phyloP scores from a whole-genome alignment of 1,284 basidiomycete species.

The Fomitopsis betulina region DNA sequence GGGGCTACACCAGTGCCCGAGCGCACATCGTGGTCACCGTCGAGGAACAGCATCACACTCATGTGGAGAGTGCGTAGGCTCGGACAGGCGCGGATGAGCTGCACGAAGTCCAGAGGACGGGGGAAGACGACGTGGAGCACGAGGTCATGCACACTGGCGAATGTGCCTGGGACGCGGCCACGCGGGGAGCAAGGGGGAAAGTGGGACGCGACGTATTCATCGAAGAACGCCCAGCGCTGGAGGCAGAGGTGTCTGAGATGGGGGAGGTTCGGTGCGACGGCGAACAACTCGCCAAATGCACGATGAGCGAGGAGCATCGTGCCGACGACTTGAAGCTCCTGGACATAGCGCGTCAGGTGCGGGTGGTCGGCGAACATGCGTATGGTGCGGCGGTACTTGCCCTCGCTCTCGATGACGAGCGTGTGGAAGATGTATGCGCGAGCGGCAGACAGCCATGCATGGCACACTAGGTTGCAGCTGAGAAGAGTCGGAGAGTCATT shows the following conservation, averaged over 20 bases:
- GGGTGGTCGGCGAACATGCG: neutral
- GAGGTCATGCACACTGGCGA: neutral
- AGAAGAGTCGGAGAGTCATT: slow-evolving; percentile 22
- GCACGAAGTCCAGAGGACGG: neutral
- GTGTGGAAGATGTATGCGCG: slow-evolving; percentile 6
- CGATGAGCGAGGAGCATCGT: neutral
- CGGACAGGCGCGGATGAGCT: neutral
- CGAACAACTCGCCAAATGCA: neutral
- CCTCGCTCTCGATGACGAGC: neutral
- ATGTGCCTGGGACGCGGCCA: neutral
- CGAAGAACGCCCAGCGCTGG: neutral
- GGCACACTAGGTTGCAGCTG: slow-evolving; percentile 28
- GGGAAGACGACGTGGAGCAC: neutral
- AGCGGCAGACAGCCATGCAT: slow-evolving; percentile 25
- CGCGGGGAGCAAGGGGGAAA: neutral
- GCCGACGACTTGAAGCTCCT: neutral
- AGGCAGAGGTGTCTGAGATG: neutral
- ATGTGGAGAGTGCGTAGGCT: neutral
- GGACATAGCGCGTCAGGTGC: neutral
- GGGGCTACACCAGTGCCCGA: neutral
- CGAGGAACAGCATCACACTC: neutral
- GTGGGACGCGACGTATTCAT: neutral
- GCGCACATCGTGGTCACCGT: too few relatives aligned
- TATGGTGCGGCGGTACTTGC: neutral
- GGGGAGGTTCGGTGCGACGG: neutral